Base-by-base conservation (phyloP, 192 early-diverging fungal genomes). In the Glomus cerebriforme region DNA sequence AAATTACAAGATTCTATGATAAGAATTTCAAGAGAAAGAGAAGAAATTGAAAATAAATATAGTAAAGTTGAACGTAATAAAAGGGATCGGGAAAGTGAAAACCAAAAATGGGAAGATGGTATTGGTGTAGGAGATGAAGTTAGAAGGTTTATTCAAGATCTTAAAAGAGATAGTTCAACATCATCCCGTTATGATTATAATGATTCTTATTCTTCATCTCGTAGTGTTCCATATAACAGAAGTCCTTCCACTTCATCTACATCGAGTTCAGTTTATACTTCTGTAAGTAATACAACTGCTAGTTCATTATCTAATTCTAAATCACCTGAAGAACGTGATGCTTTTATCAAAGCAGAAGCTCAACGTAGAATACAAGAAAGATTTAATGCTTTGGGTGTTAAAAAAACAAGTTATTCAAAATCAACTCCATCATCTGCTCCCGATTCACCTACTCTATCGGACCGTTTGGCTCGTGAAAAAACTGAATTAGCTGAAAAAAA, bases 271-370 rank as follows among this genome's bases (percentile, higher is more conserved):
- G 79, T 24, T 35, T 73, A 75, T 31, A 79, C 77, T 59, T 78
- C 82, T 29, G 49, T 32, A 22, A 81, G 70, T 58, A 67, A 47
- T 26, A 77, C 83, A 0, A 77, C 78, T 45, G 77, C 79, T 72
- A 67, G 43, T 78, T 78, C 77, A 58, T 58, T 39, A n/a, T 77
- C 65, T 13, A 81, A 69, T 17, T 6, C 76, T 35, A 85, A 85
- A 54, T 82, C 89, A 9, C 82, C 86, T 5, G 85, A 85, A 39
- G 89, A 88, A 62, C 79, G 85, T 34, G 76, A 73, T 17, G 82
- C 85, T 7, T 82, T 82, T 54, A 89, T 90, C 63, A 82, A 86
- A 58, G 87, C 86, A 19, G 85, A 88, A 79, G 86, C 85, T 1
- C 82, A 88, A 24, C 83, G 86, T 71, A 81, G 84, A 43, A 78